phyloP scores from a whole-genome alignment of 768 basidiomycete genomes.

The Lactarius pseudohatsudake region DNA sequence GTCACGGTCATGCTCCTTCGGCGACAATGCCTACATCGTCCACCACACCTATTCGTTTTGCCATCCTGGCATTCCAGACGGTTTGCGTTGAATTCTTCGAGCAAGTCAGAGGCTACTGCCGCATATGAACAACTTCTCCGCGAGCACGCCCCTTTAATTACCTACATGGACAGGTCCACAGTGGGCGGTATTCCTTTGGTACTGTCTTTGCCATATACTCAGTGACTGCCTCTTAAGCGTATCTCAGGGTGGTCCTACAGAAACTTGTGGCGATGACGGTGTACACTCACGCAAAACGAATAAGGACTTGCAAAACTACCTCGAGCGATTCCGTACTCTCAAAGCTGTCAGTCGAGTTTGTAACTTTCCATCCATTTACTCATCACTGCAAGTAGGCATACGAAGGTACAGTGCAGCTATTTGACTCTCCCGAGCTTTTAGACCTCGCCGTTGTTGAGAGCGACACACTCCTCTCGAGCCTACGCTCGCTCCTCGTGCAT shows the following conservation, averaged over 20 bases:
- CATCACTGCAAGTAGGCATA: conserved; percentile 22
- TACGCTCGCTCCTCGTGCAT: conserved; percentile 32
- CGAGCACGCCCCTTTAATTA: conserved; percentile 21
- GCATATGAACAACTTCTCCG: conserved; percentile 21
- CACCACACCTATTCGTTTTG: neutral
- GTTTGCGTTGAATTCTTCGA: conserved; percentile 5
- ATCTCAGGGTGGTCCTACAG: neutral
- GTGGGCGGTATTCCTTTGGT: conserved; percentile 7
- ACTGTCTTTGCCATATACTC: neutral
- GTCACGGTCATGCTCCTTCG: conserved; percentile 19
- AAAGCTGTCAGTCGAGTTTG: conserved; percentile 18
- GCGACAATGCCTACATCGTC: conserved; percentile 14
- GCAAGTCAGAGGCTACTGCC: conserved; percentile 16
- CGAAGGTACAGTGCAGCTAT: conserved; percentile 22
- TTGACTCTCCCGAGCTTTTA: conserved; percentile 26
- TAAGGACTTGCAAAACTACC: conserved; percentile 7
- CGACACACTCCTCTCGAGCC: conserved; percentile 9
- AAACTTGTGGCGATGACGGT: neutral
- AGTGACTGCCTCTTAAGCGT: neutral
- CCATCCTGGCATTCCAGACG: neutral
- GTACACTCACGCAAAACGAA: conserved; percentile 8
- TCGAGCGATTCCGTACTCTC: conserved; percentile 11
- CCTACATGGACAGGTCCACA: conserved; percentile 12
- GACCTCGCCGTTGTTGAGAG: conserved; percentile 27
- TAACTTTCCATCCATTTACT: conserved; percentile 3